Conservation (phyloP, 352 stramenopile species). For the Phytophthora europaea region DNA sequence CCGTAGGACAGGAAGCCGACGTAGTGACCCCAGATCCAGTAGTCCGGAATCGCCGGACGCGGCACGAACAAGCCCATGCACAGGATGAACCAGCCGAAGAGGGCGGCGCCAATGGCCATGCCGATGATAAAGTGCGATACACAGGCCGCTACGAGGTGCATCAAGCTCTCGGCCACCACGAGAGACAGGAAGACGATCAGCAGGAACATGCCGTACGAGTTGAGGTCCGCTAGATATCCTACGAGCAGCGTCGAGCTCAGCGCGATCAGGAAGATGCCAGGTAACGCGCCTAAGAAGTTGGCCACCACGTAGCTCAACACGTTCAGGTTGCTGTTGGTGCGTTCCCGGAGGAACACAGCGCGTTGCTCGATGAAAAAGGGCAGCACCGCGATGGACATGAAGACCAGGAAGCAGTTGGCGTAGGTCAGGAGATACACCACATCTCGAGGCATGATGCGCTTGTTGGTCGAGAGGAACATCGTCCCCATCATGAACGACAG, state of each 20-base stretch:
- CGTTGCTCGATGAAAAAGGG: conserved; percentile 90
- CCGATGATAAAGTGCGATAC: conserved; percentile 88
- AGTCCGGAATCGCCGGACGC: conserved; percentile 57
- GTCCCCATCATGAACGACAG: conserved; percentile 76
- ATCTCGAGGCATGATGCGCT: conserved; percentile 30
- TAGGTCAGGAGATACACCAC: conserved; percentile 85
- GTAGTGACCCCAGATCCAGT: conserved; percentile 87
- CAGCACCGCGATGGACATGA: conserved; percentile 91
- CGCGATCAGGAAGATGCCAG: conserved; percentile 71
- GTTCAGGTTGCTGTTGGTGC: conserved; percentile 61
- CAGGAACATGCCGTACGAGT: conserved; percentile 69
- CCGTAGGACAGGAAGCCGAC: conserved; percentile 85
- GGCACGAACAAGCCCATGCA: conserved; percentile 84
- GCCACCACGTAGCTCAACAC: conserved; percentile 79
- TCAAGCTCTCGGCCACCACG: conserved; percentile 79
- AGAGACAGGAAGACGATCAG: conserved; percentile 81
- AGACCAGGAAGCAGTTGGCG: conserved; percentile 90
- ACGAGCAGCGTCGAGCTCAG: conserved; percentile 61
- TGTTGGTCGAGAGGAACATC: conserved; percentile 66
- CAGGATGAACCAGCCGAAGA: conserved; percentile 89
- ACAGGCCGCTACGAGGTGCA: conserved; percentile 74
- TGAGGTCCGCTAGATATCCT: conserved; percentile 50
- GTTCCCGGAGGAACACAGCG: conserved; percentile 86
- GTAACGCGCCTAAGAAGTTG: conserved; percentile 74
- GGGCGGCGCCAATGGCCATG: conserved; percentile 76